Percentiles rank a stretch among this genome's conserved stretches.
These are phyloP conservation scores for Heterobasidion occidentale DNA, from an alignment of 1,284 basidiomycete genomes.

Conservation along the genomic window DNA sequence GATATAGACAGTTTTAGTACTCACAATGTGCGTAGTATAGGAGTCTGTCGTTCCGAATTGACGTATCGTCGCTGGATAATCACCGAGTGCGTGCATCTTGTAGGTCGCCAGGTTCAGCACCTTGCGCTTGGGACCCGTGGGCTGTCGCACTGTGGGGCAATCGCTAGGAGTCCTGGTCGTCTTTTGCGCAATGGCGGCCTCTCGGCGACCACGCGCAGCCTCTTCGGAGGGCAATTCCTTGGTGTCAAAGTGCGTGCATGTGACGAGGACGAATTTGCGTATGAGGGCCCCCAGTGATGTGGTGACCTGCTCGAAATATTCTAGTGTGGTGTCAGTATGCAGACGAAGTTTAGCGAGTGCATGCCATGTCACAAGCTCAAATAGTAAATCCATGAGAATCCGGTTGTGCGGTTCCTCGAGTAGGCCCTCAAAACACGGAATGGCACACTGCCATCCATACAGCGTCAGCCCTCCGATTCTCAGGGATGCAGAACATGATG, in stretches of 20 bases:
- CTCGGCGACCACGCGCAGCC: not conserved
- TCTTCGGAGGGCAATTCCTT: not conserved
- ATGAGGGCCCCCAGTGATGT: constrained; percentile 11
- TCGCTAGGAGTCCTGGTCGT: not conserved
- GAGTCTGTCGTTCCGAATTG: not conserved
- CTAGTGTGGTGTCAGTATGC: constrained; percentile 20
- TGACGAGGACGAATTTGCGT: constrained; percentile 11
- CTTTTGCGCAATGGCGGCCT: too few relatives aligned
- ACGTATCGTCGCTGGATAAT: not conserved
- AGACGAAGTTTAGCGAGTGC: constrained; percentile 22
- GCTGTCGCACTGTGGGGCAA: not conserved
- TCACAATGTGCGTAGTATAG: not conserved
- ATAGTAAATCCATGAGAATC: constrained; percentile 18
- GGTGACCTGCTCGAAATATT: constrained; percentile 11
- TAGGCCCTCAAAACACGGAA: constrained; percentile 22
- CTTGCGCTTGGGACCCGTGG: not conserved
- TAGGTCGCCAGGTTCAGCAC: not conserved
- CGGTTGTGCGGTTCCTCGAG: constrained; percentile 14
- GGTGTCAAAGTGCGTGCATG: not conserved
- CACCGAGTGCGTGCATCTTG: not conserved
- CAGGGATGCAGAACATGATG: not conserved
- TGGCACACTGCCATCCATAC: constrained; percentile 15
- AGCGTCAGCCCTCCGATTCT: not conserved
- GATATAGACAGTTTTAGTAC: not conserved
- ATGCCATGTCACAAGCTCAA: constrained; percentile 20